Base-by-base conservation (phyloP, 306 rosid species). In the Trifolium subterraneum region DNA sequence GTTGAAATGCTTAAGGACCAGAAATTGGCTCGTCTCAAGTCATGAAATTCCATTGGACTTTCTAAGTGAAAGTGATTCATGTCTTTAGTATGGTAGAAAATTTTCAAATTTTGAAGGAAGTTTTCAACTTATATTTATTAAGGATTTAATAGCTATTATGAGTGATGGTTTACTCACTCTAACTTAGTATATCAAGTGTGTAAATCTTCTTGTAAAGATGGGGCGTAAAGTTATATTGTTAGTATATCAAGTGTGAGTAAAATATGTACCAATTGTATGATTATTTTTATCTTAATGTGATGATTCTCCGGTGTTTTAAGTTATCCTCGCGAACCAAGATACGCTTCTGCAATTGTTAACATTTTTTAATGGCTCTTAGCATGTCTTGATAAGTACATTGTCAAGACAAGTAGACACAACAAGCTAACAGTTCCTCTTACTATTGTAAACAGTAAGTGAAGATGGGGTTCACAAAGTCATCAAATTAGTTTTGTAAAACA, bases 1-100 rank as follows among this genome's bases (percentile, higher is more conserved):
- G 91, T 93, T 42, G 93, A 87, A 50, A 71, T 93, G 86, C 87
- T 93, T 8, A 89, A 81, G 59, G 86, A 81, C 44, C 82, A 48
- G 74, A 93, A 83, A 72, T 10, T 62, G 4, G n/a, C 74, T 69
- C 25, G 60, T 63, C n/a, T 81, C 2, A 85, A 82, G 77, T 79
- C 71, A 54, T 72, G 82, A 72, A 58, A 65, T 25, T 76, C 27
- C 14, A 7, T 39, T 68, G 44, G 62, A 20, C 41, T 59, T 66
- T 41, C 4, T 20, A 72, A 22, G 45, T 68, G 70, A 62, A 73
- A 82, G 73, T 44, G 6, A 44, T 13, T 44, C 2, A 45, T 79
- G 50, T 55, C 38, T 67, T 27, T 68, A 29, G 71, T 18, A 50
- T 68, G 68, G 16, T 38, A 44, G 69, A 66, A 70, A 41, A 62